Conservation (phyloP, 73 alveolate genomes). For the Urostyla sp. region DNA sequence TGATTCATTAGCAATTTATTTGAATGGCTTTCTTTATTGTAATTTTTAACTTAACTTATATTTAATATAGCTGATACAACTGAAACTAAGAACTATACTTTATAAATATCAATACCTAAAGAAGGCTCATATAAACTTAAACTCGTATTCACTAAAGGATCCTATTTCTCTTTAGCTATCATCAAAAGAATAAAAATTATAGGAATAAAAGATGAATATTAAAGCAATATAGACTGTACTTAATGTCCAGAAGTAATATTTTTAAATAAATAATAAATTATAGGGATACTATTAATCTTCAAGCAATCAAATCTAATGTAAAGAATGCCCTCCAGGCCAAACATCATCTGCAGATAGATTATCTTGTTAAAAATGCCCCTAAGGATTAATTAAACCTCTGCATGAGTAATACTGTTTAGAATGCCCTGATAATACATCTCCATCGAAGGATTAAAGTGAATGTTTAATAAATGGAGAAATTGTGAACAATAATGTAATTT, state of each 20-base stretch:
- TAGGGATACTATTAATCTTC: background rate
- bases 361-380: background rate
- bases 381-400: background rate
- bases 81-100: background rate
- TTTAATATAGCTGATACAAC: background rate
- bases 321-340: constrained; percentile 12
- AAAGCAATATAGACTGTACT: background rate
- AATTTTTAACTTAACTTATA: background rate
- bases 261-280: background rate
- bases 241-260: constrained; percentile 29
- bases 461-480: background rate
- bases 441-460: background rate
- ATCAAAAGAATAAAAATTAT: background rate
- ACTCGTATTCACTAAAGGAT: background rate
- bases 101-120: too few relatives aligned
- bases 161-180: background rate
- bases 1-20: background rate
- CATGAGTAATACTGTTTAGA: background rate
- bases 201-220: background rate
- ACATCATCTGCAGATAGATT: background rate
- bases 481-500: background rate
- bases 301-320: background rate
- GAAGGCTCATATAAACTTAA: background rate
- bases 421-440: constrained; percentile 38
- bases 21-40: too few relatives aligned